Base-by-base conservation (phyloP, 176 grass and related monocot species). In the Bolboschoenus planiculmis region DNA sequence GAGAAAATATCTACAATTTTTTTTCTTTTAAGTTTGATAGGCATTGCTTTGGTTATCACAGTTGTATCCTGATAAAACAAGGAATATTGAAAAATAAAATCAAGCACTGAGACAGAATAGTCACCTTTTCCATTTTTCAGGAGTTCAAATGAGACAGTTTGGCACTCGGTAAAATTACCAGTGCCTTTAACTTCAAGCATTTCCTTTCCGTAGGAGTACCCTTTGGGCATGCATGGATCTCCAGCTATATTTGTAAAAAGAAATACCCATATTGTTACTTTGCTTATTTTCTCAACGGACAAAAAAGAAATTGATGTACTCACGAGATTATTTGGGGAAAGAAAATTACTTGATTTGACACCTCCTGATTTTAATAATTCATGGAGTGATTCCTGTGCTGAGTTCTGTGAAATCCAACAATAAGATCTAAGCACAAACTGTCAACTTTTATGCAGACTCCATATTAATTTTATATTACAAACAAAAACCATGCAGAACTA, bases 141-240 rank as follows among this genome's bases (percentile, higher is more conserved):
- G 47, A 96, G 87, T 18, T 77, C 76, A 53, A 84, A 42, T 15
- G 87, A 90, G 72, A 86, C 78, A 33, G 82, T 87, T 88, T 57
- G 88, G 78, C 93, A 96, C 60, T 86, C 64, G 6, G 85, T 88
- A 85, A 91, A 96, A 84, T 89, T 90, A 78, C 88, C 90, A 50
- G 78, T 84, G 57, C 86, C 89, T 78, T 72, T 87, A 81, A 86
- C 53, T 88, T 85, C 46, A 84, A 64, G 36, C 72, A 75, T 82
- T 59, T 85, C 78, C 80, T 90, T 39, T 35, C 67, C 67, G 50
- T 83, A 88, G 88, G 85, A 85, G 81, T 85, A 91, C 81, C 87
- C 88, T 85, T 91, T 97, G 31, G 92, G 95, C 78, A 91, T 72
- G 82, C 95, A 97, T 64, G 92, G 92, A 88, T 97, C 87, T 84